Percentiles rank a stretch among this genome's conserved stretches.
Conservation (phyloP, 176 grass and related monocot genomes). For the Lolium perenne region DNA sequence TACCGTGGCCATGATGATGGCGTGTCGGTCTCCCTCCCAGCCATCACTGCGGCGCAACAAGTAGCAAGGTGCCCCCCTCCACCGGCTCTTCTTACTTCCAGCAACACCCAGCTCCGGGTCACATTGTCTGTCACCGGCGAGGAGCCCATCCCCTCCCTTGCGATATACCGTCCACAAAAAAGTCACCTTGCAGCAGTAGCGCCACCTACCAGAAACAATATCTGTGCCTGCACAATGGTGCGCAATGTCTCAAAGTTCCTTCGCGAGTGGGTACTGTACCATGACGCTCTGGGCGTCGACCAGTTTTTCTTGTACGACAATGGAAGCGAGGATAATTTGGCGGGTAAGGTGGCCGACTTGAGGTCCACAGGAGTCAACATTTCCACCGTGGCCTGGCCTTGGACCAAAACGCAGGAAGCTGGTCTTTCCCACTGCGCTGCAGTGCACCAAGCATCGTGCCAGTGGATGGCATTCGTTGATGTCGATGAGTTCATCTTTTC, state of each 20-base stretch:
- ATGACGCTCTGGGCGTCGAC: not conserved
- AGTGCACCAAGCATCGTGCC: not conserved
- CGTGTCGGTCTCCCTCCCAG: not conserved
- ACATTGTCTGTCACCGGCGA: not conserved
- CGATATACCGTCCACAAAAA: not conserved
- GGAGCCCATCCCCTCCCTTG: not conserved
- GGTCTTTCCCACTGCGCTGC: not conserved
- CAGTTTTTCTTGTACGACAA: not conserved
- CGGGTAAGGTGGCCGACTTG: not conserved
- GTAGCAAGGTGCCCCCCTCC: not conserved
- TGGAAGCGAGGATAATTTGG: not conserved
- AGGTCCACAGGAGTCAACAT: not conserved
- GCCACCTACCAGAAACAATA: not conserved
- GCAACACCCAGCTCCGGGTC: not conserved
- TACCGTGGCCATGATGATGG: not conserved
- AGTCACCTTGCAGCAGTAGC: not conserved
- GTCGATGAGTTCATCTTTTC: not conserved
- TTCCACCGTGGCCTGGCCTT: not conserved
- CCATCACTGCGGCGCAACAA: not conserved
- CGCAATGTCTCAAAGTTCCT: not conserved
- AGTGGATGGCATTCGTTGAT: not conserved
- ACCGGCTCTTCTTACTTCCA: not conserved
- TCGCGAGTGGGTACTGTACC: not conserved
- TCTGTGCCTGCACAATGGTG: not conserved
- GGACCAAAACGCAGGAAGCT: not conserved